Evolutionary conservation across 2,329 filamentous ascomycete species (phyloP), one percentile per base, ranked within the genome.

Genomic region (Clathrospora elynae): DNA sequence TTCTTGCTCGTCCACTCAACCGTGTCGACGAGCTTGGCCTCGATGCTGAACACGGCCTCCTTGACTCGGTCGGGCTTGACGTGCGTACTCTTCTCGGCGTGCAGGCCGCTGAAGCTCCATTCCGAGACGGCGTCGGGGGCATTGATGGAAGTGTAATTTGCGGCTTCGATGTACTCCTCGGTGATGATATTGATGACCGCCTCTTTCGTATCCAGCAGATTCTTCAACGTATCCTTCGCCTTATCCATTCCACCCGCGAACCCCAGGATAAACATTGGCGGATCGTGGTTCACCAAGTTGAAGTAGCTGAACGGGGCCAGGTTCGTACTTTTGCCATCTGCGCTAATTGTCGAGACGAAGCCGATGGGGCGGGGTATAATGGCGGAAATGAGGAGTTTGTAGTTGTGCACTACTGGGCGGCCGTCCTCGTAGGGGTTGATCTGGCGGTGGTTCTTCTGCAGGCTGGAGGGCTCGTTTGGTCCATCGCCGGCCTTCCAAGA

Each of bases 261-360:
- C 0, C 83, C 82, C 5, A 86, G 73, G 6, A 82, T 79, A 69
- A 96, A 95, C 29, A 95, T 75, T 0, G 91, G 91, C 4, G 91
- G 92, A 66, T 96, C 91, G 67, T 93, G 87, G 68, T 83, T 84
- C 55, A 96, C 78, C 50, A 96, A 71, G 67, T 90, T 86, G 68
- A 90, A 90, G 75, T 93, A 96, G 63, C 82, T 87, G 70, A 93
- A 96, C 0, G 90, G 91, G 0, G 91, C 89, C 2, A 96, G 78
- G 71, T 96, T 97, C 11, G 81, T 82, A 18, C 73, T 76, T 36
- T 52, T 46, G 14, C 87, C 88, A 60, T 90, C 86, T 25, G 73
- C 73, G 2, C 75, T 78, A 23, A 75, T 67, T 1, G 83, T 86
- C 35, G 76, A 78, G 10, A 84, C 70, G 51, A 85, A 83, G 1